phyloP scores from a whole-genome alignment of 805 yeast species.

The Lachancea kluyveri region DNA sequence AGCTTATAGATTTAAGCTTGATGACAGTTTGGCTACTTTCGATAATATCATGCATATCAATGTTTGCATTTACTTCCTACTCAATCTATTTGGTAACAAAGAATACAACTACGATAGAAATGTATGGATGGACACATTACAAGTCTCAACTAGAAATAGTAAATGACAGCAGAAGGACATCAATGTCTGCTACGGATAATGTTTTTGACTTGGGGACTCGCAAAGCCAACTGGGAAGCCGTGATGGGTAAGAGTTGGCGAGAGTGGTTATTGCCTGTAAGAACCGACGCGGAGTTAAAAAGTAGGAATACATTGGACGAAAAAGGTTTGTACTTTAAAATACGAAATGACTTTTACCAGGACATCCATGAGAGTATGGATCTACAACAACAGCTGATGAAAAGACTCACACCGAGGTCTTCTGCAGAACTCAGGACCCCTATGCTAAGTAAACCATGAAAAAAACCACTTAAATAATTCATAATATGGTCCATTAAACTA shows the following conservation, averaged over 20 bases:
- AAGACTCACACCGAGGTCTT: conserved; percentile 28
- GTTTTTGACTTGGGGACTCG: conserved; percentile 66
- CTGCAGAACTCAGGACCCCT: conserved; percentile 13
- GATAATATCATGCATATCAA: conserved; percentile 47
- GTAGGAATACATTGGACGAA: conserved; percentile 28
- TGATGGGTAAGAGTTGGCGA: conserved; percentile 63
- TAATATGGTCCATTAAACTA: not conserved
- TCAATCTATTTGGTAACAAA: conserved; percentile 50
- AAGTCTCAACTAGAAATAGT: conserved; percentile 34
- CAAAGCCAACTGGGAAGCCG: conserved; percentile 51
- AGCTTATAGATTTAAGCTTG: conserved; percentile 49
- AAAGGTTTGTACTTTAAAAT: conserved; percentile 46
- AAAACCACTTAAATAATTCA: not conserved
- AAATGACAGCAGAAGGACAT: conserved; percentile 38
- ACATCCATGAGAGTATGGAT: conserved; percentile 31
- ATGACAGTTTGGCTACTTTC: conserved; percentile 55
- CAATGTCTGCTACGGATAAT: conserved; percentile 47
- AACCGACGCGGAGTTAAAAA: conserved; percentile 17
- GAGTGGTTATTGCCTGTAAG: conserved; percentile 70
- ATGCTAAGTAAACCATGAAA: conserved; percentile 1
- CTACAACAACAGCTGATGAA: conserved; percentile 26
- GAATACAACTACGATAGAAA: conserved; percentile 80
- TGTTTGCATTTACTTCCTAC: conserved; percentile 50
- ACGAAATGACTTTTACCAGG: conserved; percentile 34
- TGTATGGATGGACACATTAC: conserved; percentile 49